These are phyloP conservation scores for Colletotrichum costaricense DNA, from an alignment of 2,329 filamentous ascomycete species.

Conservation along the genomic window DNA sequence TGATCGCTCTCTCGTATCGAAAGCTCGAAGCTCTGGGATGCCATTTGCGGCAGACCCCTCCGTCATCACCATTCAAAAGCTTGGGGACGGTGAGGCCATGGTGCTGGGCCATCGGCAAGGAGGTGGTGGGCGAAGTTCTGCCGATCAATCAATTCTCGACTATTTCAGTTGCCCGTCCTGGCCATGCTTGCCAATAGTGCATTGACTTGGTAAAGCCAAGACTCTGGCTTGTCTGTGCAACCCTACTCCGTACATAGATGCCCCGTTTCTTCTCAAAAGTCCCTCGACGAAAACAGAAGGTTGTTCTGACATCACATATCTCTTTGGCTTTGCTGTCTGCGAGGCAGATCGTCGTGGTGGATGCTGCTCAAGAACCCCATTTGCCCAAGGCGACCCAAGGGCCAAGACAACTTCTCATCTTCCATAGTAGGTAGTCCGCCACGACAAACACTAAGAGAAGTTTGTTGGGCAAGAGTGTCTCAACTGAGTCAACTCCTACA, in stretches of 20 bases:
- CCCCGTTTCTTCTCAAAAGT: not conserved
- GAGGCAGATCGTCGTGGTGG: not conserved
- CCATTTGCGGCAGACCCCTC: not conserved
- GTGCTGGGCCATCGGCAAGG: not conserved
- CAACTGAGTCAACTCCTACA: not conserved
- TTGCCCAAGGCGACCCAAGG: not conserved
- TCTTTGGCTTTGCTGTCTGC: not conserved
- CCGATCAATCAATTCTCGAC: not conserved
- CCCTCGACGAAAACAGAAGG: constrained; percentile 6
- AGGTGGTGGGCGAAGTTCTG: not conserved
- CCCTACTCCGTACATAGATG: not conserved
- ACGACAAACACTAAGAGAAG: too few relatives aligned
- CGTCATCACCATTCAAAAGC: not conserved
- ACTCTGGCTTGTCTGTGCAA: not conserved
- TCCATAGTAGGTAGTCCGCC: not conserved
- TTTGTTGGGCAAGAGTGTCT: too few relatives aligned
- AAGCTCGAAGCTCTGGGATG: not conserved
- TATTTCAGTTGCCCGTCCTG: not conserved
- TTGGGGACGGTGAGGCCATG: not conserved
- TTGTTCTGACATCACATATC: not conserved
- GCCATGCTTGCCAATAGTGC: constrained; percentile 9
- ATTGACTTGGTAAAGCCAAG: not conserved
- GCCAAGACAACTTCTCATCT: not conserved
- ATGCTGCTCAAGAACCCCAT: not conserved
- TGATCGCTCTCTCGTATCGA: not conserved